Conservation (phyloP, 768 basidiomycete species). For the Strobilomyces dryophilus region DNA sequence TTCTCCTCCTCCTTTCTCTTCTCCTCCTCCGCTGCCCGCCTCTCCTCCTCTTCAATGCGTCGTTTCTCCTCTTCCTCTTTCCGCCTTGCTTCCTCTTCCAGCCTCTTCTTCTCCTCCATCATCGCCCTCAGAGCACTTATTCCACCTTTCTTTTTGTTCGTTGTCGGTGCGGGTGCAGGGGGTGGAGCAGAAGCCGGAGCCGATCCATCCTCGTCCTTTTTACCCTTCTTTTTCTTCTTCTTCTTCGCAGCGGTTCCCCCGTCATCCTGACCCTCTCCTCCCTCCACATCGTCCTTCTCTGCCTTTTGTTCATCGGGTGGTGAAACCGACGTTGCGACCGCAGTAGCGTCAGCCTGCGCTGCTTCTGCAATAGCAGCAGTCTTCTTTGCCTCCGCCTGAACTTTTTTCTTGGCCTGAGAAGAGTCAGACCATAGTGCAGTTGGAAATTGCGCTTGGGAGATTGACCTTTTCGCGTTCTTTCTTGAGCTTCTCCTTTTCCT, state of each 20-base stretch:
- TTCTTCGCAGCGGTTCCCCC: slow-evolving; percentile 57
- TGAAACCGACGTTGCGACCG: slow-evolving; percentile 10
- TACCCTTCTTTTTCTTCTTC: slow-evolving; percentile 78
- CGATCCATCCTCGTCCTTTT: slow-evolving; percentile 71
- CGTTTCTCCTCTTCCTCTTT: slow-evolving; percentile 73
- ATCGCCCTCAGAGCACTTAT: slow-evolving; percentile 83
- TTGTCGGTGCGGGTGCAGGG: slow-evolving; percentile 33
- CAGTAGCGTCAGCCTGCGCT: slow-evolving; percentile 26
- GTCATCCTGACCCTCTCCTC: slow-evolving; percentile 58
- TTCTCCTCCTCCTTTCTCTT: slow-evolving; percentile 77
- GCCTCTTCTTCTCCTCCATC: slow-evolving; percentile 86
- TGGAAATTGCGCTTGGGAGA: slow-evolving; percentile 1
- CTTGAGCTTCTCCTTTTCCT: slow-evolving; percentile 96
- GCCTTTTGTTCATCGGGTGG: slow-evolving; percentile 28
- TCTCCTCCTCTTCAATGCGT: slow-evolving; percentile 88
- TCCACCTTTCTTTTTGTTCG: slow-evolving; percentile 70
- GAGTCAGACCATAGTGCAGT: slow-evolving; percentile 5
- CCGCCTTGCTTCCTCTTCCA: slow-evolving; percentile 79
- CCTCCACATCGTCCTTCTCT: slow-evolving; percentile 57
- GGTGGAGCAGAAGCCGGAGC: slow-evolving; percentile 36
- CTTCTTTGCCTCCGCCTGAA: slow-evolving; percentile 86
- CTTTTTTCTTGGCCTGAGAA: slow-evolving; percentile 67
- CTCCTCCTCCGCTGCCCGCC: slow-evolving; percentile 71
- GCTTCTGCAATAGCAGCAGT: slow-evolving; percentile 30
- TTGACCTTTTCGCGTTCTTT: slow-evolving; percentile 93